Evolutionary conservation across 2,329 filamentous ascomycete genomes (phyloP).

Genomic region (Penicillium brasilianum): DNA sequence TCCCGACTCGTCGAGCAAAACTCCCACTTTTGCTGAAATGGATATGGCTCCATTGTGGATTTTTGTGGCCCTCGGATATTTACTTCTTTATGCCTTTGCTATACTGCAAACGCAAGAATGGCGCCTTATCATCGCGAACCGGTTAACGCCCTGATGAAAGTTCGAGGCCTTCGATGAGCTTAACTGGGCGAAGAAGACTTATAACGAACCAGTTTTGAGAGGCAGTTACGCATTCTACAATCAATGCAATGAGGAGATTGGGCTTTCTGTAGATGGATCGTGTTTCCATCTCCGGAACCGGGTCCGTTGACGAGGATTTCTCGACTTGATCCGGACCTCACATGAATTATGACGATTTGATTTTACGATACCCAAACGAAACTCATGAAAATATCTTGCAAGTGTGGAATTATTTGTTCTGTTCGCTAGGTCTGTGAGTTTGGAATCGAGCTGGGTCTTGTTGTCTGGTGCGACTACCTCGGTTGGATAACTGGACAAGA

Average conservation of each 20-base stretch:
- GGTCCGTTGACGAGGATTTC: neutral
- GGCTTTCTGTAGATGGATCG: neutral
- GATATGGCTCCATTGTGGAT: constrained; percentile 40
- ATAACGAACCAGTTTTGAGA: neutral
- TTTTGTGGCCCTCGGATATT: constrained; percentile 42
- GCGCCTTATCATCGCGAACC: constrained; percentile 17
- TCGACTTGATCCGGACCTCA: neutral
- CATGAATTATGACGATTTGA: constrained; percentile 11
- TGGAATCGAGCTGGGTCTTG: neutral
- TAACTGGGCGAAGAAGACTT: neutral
- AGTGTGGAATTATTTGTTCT: neutral
- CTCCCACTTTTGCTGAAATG: neutral
- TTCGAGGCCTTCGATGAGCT: neutral
- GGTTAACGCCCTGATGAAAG: constrained; percentile 28
- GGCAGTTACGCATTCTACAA: neutral
- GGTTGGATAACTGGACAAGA: neutral
- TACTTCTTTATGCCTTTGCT: constrained; percentile 44
- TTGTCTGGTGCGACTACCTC: neutral
- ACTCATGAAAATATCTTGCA: neutral
- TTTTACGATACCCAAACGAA: constrained; percentile 1
- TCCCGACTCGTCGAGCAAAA: neutral
- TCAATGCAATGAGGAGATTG: neutral
- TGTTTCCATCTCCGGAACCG: neutral
- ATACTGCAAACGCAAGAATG: constrained; percentile 27
- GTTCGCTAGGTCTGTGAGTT: neutral